These are phyloP conservation scores for Neolentinus lepideus DNA, from an alignment of 1,284 basidiomycete species.

Conservation along the genomic window DNA sequence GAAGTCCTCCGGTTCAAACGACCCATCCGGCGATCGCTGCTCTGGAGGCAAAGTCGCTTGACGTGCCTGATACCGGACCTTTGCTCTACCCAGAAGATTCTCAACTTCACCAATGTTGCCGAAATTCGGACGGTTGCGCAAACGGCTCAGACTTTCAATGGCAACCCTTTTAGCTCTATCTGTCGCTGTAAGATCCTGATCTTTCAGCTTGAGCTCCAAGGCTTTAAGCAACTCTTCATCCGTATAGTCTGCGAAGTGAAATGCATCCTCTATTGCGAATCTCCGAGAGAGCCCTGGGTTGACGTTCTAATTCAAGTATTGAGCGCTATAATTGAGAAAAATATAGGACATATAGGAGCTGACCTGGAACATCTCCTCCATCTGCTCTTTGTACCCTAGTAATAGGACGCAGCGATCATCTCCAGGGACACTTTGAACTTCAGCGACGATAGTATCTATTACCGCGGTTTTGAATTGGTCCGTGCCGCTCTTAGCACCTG, in stretches of 20 bases:
- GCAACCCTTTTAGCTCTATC: slow-evolving; percentile 47
- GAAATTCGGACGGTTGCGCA: slow-evolving; percentile 53
- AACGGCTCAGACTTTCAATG: slow-evolving; percentile 42
- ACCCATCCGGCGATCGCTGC: not conserved
- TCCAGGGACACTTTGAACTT: slow-evolving; percentile 58
- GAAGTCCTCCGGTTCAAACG: slow-evolving; percentile 52
- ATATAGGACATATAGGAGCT: slow-evolving; percentile 5
- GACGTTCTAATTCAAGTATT: slow-evolving; percentile 36
- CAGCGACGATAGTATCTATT: slow-evolving; percentile 66
- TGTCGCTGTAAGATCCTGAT: slow-evolving; percentile 50
- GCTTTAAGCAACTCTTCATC: slow-evolving; percentile 43
- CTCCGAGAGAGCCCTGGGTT: slow-evolving; percentile 56
- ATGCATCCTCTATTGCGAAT: slow-evolving; percentile 59
- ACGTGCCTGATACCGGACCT: slow-evolving; percentile 40
- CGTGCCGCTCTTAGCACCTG: slow-evolving; percentile 17
- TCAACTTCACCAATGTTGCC: slow-evolving; percentile 66
- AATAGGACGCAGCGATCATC: slow-evolving; percentile 63
- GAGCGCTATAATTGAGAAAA: not conserved
- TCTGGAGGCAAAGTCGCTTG: slow-evolving; percentile 23
- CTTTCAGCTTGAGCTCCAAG: slow-evolving; percentile 45
- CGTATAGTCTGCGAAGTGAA: slow-evolving; percentile 58
- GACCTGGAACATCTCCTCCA: slow-evolving; percentile 67
- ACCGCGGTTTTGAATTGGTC: slow-evolving; percentile 59
- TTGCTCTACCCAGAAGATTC: slow-evolving; percentile 50
- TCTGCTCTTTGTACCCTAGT: slow-evolving; percentile 56